Conservation (phyloP, 1,284 basidiomycete species). For the Fomitopsis palustris region DNA sequence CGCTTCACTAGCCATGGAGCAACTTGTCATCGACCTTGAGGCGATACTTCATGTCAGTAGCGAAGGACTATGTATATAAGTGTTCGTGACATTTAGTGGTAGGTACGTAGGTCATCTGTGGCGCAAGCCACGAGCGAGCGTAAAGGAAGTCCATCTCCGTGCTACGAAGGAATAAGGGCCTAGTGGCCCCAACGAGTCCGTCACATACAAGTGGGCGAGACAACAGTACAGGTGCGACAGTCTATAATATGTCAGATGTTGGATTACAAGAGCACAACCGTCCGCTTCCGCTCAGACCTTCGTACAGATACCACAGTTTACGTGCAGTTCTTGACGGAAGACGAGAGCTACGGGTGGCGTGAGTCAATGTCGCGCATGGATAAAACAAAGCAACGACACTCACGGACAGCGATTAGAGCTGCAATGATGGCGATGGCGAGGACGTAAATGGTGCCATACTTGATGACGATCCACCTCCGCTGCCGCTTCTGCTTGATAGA, state of each 20-base stretch:
- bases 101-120: background rate
- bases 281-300: conserved; percentile 47
- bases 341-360: conserved; percentile 44
- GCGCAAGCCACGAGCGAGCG: background rate
- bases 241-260: conserved; percentile 24
- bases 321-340: conserved; percentile 53
- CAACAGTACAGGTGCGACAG: conserved; percentile 26
- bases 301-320: conserved; percentile 68
- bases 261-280: conserved; percentile 7
- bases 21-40: too few relatives aligned
- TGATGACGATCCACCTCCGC: conserved; percentile 83
- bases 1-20: too few relatives aligned
- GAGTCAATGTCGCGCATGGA: conserved; percentile 4
- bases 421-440: conserved; percentile 73
- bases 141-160: conserved; percentile 11
- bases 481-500: conserved; percentile 85
- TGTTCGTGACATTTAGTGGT: conserved; percentile 1
- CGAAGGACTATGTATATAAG: background rate
- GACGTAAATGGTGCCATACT: conserved; percentile 79
- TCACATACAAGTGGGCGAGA: conserved; percentile 7
- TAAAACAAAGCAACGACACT: conserved; percentile 34
- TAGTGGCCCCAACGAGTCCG: conserved; percentile 1
- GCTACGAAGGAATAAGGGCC: conserved; percentile 3
- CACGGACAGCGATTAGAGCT: conserved; percentile 74
- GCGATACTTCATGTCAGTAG: too few relatives aligned